Evolutionary conservation across 2,329 filamentous ascomycete genomes (phyloP), one percentile per base, ranked within the genome.

Genomic region (Dothidotthia symphoricarpi): DNA sequence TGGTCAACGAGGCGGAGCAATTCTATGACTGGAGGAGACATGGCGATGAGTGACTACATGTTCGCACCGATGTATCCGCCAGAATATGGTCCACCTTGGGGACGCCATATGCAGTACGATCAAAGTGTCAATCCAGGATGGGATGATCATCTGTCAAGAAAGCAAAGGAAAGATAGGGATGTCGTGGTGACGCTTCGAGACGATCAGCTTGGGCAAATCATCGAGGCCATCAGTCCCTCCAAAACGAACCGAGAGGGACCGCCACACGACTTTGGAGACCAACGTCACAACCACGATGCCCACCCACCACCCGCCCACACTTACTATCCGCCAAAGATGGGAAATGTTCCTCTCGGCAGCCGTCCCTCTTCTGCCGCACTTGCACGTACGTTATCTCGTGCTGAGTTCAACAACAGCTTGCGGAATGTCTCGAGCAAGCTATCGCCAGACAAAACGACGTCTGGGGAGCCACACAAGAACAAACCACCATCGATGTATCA

Each of bases 231-330:
- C 15, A 60, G 55, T 31, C 56, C 55, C 13, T 47, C 55, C 3
- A 57, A 55, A 37, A 95, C 93, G 1, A 86, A 88, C 34, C 88
- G 78, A 19, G 33, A 43, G 22, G 15, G n/a, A n/a, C n/a, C 35
- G 24, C 16, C 28, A 7, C 29, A 31, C 6, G 36, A 33, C 8
- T 31, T 36, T 3, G 19, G 16, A 15, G 16, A 13, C 11, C 42
- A 42, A 9, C 36, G 27, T 17, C 26, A 39, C 16, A 35, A 32
- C 9, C 36, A 36, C n/a, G 28, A 24, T 17, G 22, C 16, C 22
- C 42, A 29, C 10, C 46, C 26, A 24, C 31, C 36, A 22, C 45
- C 28, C 16, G 25, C 25, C 22, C 40, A 47, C 16, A 30, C 31
- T 38, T 47, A 40, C 38, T 38, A 30, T 32, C 48, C 47, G 1